Conservation (phyloP, 441 rosid species). For the Erodium texanum region DNA sequence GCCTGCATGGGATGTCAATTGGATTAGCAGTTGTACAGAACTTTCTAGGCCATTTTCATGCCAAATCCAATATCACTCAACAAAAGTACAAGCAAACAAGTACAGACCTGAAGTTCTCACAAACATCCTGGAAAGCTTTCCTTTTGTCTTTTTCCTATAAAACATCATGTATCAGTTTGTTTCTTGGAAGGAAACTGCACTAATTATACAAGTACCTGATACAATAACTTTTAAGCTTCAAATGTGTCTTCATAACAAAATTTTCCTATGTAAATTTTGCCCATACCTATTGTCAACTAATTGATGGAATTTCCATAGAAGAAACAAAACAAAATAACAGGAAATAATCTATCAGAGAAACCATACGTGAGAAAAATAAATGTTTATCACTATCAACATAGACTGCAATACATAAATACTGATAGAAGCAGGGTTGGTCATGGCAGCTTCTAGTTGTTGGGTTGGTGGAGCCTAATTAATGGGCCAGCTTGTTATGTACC, state of each 20-base stretch:
- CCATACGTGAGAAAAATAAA: too few species aligned
- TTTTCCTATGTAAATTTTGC: not conserved
- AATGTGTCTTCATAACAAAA: not conserved
- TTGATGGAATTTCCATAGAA: not conserved
- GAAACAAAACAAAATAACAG: too few species aligned
- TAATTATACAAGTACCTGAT: not conserved
- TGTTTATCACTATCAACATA: too few species aligned
- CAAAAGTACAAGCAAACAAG: slow-evolving; percentile 17
- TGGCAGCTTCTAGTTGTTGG: not conserved
- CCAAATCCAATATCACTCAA: not conserved
- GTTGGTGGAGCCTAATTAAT: not conserved
- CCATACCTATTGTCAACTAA: not conserved
- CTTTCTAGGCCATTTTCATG: slow-evolving; percentile 5
- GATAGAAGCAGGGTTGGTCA: too few species aligned
- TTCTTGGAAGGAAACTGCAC: not conserved
- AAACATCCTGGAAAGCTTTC: slow-evolving; percentile 72
- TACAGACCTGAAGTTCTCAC: slow-evolving; percentile 78
- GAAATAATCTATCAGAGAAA: too few species aligned
- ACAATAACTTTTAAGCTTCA: not conserved
- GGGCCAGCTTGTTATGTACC: not conserved
- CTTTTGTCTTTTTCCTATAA: slow-evolving; percentile 76
- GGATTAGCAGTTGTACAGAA: slow-evolving; percentile 18
- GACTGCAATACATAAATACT: too few species aligned
- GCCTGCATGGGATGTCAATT: slow-evolving; percentile 46
- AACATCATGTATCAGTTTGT: slow-evolving; percentile 4